Conservation (phyloP, 1,284 basidiomycete species). For the Ganoderma lingzhi region DNA sequence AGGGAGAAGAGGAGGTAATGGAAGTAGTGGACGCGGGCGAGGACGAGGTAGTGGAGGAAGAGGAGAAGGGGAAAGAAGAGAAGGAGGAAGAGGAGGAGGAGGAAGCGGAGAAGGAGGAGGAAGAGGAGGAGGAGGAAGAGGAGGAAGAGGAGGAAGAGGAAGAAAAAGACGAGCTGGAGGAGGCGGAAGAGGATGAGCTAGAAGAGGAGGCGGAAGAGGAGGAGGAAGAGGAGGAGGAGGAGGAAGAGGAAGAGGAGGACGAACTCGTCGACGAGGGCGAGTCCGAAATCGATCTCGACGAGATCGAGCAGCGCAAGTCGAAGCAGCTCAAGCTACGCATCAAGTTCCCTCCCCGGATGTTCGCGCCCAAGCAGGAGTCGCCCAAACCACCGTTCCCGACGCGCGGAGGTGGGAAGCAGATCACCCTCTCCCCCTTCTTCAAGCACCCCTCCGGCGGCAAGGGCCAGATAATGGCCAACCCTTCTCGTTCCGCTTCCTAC, state of each 20-base stretch:
- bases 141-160: conserved; percentile 23
- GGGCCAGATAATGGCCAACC: conserved; percentile 15
- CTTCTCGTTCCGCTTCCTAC: conserved; percentile 28
- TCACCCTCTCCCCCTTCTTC: conserved; percentile 35
- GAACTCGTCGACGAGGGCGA: conserved; percentile 34
- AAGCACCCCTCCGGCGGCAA: conserved; percentile 28
- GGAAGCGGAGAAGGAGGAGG: conserved; percentile 20
- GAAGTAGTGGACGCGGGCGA: conserved; percentile 16
- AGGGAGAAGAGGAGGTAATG: conserved; percentile 13
- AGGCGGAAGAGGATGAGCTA: conserved; percentile 7
- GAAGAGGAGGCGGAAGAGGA: conserved; percentile 19
- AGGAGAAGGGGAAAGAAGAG: conserved; percentile 24
- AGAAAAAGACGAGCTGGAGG: conserved; percentile 21
- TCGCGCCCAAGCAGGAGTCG: conserved; percentile 22
- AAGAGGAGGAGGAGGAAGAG: conserved; percentile 15
- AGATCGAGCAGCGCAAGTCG: conserved; percentile 34
- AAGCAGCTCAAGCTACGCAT: conserved; percentile 51
- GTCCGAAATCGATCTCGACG: conserved; percentile 40
- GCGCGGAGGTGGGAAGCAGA: conserved; percentile 33
- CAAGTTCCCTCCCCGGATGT: conserved; percentile 42
- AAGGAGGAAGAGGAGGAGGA: conserved; percentile 23
- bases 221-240: conserved; percentile 24
- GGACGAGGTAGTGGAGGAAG: conserved; percentile 22
- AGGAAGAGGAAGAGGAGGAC: conserved; percentile 24
- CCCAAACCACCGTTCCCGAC: conserved; percentile 20